Conservation (phyloP, 2,329 filamentous ascomycete species). For the Penicillium sp. region DNA sequence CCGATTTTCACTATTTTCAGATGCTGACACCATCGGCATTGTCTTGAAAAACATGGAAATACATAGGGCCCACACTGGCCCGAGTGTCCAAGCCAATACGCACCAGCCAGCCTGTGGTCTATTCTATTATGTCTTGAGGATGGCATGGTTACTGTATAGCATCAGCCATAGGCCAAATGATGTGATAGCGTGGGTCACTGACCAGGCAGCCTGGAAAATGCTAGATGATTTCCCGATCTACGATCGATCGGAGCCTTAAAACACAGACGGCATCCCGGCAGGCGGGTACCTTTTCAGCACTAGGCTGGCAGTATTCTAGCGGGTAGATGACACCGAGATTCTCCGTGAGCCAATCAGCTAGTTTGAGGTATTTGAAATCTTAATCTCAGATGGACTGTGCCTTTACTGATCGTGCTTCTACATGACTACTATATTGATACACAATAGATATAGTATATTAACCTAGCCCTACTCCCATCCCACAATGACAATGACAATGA, state of each 20-base stretch:
- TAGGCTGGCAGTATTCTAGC: conserved; percentile 2
- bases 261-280: conserved; percentile 7
- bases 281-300: conserved; percentile 16
- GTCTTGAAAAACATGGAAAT: too few relatives aligned
- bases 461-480: too few relatives aligned
- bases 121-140: background rate
- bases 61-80: background rate
- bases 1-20: too few relatives aligned
- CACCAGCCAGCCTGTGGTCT: background rate
- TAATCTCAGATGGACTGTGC: background rate
- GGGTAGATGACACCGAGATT: conserved; percentile 19
- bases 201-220: background rate
- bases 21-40: too few relatives aligned
- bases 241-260: background rate
- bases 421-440: too few relatives aligned
- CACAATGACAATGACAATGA: too few relatives aligned
- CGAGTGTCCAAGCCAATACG: background rate
- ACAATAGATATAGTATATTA: too few relatives aligned
- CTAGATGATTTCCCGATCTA: background rate
- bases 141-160: background rate
- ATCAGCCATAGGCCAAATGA: background rate
- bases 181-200: background rate
- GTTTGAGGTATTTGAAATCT: background rate
- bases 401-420: background rate
- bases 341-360: conserved; percentile 20